Conservation (phyloP, 148 eudicot species). For the Rheum nobile region DNA sequence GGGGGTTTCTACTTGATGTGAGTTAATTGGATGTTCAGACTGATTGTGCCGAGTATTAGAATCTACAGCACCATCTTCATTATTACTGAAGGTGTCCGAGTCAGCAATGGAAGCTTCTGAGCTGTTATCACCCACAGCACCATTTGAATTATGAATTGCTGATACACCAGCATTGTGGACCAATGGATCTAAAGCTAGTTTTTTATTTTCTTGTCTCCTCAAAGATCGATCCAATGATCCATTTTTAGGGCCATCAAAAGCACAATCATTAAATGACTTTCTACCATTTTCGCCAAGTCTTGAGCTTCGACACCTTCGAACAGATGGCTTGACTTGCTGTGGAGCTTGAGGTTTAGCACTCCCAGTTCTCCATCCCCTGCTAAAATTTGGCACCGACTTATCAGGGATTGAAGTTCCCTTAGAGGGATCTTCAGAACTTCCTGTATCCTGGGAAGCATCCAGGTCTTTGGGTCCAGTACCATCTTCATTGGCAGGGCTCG, state of each 20-base stretch:
- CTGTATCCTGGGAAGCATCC: slow-evolving; percentile 11
- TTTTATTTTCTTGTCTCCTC: slow-evolving; percentile 48
- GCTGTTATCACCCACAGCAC: slow-evolving; percentile 44
- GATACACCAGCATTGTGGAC: slow-evolving; percentile 28
- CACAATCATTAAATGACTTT: slow-evolving; percentile 13
- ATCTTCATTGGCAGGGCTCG: slow-evolving; percentile 23
- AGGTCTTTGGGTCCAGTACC: slow-evolving; percentile 2
- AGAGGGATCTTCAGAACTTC: slow-evolving; percentile 30
- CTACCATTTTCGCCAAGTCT: slow-evolving; percentile 27
- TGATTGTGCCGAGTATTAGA: slow-evolving; percentile 36
- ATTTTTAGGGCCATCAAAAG: slow-evolving; percentile 23
- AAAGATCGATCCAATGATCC: slow-evolving; percentile 35
- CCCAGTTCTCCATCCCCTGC: slow-evolving; percentile 27
- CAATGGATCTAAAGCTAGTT: slow-evolving; percentile 41
- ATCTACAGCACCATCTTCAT: slow-evolving; percentile 50
- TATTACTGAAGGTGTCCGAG: slow-evolving; percentile 40
- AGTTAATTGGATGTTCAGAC: slow-evolving; percentile 24
- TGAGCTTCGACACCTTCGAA: slow-evolving; percentile 49
- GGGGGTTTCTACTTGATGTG: slow-evolving; percentile 35
- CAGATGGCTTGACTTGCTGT: slow-evolving; percentile 17
- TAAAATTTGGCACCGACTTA: slow-evolving; percentile 10
- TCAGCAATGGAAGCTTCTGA: slow-evolving; percentile 50
- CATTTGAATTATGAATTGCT: slow-evolving; percentile 40
- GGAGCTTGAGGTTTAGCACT: slow-evolving; percentile 24
- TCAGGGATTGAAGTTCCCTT: slow-evolving; percentile 15